Conservation (phyloP, 495 filamentous ascomycete genomes). For the Staphylotrichum tortipilum region DNA sequence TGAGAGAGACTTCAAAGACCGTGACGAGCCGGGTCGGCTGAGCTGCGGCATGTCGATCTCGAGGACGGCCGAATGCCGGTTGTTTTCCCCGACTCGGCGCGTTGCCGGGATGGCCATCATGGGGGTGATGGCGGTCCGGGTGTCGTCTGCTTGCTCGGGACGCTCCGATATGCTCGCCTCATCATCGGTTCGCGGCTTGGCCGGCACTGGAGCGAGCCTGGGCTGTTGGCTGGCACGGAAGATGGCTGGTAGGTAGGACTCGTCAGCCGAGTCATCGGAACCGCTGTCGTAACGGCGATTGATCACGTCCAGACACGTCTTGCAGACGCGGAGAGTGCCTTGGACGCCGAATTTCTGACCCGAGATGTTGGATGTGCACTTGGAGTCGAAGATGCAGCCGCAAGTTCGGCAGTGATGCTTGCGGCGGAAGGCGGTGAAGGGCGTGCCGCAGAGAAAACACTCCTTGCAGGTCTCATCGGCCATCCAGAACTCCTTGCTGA, state of each 20-base stretch:
- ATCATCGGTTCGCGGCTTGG: conserved; percentile 25
- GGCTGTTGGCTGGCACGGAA: conserved; percentile 43
- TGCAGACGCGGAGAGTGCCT: conserved; percentile 82
- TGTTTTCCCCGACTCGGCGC: conserved; percentile 70
- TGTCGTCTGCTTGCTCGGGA: conserved; percentile 34
- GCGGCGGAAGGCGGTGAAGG: conserved; percentile 86
- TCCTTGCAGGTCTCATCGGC: conserved; percentile 96
- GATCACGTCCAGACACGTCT: conserved; percentile 87
- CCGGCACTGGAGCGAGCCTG: conserved; percentile 24
- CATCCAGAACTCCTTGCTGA: conserved; percentile 99
- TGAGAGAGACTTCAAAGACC: conserved; percentile 77
- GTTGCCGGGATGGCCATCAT: conserved; percentile 87
- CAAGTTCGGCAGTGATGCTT: conserved; percentile 95
- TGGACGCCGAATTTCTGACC: conserved; percentile 82
- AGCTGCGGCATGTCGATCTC: conserved; percentile 67
- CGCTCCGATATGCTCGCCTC: conserved; percentile 34
- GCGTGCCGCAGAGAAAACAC: conserved; percentile 83
- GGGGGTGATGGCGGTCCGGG: conserved; percentile 43
- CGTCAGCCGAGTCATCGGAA: conserved; percentile 77
- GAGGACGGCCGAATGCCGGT: conserved; percentile 77
- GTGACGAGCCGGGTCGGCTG: conserved; percentile 76
- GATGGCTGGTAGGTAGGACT: conserved; percentile 45
- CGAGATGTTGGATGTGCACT: conserved; percentile 84
- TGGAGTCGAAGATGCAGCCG: conserved; percentile 95
- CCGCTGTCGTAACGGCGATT: conserved; percentile 77